A percentile compares a stretch with the other conserved stretches of the same genome.
phyloP scores from a whole-genome alignment of 2,329 filamentous ascomycete genomes.

The Arthrinium phaeospermum region DNA sequence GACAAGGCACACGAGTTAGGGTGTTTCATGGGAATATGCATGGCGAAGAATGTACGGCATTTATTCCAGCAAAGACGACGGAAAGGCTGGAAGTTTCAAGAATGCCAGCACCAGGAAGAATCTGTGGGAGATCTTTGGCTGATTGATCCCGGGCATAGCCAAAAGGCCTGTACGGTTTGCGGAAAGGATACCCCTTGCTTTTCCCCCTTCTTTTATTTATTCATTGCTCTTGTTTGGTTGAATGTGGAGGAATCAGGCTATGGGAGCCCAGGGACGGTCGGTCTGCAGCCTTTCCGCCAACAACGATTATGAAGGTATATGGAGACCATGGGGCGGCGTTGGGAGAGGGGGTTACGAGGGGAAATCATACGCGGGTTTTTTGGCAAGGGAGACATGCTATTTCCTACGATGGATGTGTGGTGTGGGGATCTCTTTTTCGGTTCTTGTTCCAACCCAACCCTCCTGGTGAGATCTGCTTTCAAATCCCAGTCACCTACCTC shows the following conservation, averaged over 20 bases:
- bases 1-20: neutral
- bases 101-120: neutral
- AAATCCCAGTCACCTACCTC: neutral
- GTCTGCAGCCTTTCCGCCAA: neutral
- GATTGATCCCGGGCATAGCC: neutral
- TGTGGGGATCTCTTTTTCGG: conserved; percentile 13
- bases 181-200: conserved; percentile 20
- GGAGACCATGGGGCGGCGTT: neutral
- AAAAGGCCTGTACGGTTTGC: conserved; percentile 4
- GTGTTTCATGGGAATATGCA: conserved; percentile 10
- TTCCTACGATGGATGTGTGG: conserved; percentile 3
- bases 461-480: conserved; percentile 16
- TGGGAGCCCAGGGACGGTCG: neutral
- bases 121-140: neutral
- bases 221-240: neutral
- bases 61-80: neutral
- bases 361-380: neutral
- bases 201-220: neutral
- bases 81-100: neutral
- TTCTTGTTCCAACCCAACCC: conserved; percentile 7
- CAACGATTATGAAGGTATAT: neutral
- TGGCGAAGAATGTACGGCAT: conserved; percentile 6
- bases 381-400: neutral
- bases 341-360: neutral
- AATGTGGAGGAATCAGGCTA: neutral